Percentiles rank a stretch among this genome's conserved stretches.
phyloP scores from a whole-genome alignment of 495 filamentous ascomycete species.

The Neurospora cerealis region DNA sequence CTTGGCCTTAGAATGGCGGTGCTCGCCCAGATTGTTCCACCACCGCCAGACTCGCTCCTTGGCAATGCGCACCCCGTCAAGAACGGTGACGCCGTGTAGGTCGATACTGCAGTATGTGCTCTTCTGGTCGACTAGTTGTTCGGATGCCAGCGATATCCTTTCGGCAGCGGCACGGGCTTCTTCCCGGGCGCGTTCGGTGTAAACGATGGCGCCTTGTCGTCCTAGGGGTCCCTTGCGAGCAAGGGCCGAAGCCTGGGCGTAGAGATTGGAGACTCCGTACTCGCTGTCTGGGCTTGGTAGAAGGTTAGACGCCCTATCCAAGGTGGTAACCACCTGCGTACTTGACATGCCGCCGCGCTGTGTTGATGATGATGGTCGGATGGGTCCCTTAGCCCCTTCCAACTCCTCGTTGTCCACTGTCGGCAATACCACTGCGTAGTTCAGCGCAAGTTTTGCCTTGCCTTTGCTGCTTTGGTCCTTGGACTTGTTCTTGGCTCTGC shows the following conservation, averaged over 20 bases:
- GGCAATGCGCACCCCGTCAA: slow-evolving; percentile 68
- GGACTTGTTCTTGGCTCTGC: slow-evolving; percentile 33
- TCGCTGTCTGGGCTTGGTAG: background rate
- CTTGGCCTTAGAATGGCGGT: slow-evolving; percentile 36
- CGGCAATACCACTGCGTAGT: slow-evolving; percentile 15
- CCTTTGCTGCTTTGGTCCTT: background rate
- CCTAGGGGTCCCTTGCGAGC: slow-evolving; percentile 29
- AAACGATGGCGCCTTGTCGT: slow-evolving; percentile 28
- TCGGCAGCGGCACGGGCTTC: slow-evolving; percentile 15
- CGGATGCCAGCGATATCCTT: slow-evolving; percentile 31
- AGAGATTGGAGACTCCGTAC: slow-evolving; percentile 6
- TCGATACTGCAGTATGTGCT: slow-evolving; percentile 53
- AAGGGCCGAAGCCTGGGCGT: slow-evolving; percentile 21
- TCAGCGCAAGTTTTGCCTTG: slow-evolving; percentile 7
- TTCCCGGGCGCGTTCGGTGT: slow-evolving; percentile 24
- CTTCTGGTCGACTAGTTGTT: slow-evolving; percentile 50
- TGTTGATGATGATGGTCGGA: background rate
- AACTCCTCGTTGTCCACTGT: slow-evolving; percentile 13
- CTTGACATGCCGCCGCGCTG: background rate
- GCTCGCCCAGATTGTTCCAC: slow-evolving; percentile 68
- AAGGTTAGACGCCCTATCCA: background rate
- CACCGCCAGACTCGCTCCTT: slow-evolving; percentile 55
- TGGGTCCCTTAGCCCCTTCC: slow-evolving; percentile 16
- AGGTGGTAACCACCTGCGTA: background rate
- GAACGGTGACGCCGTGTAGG: slow-evolving; percentile 75